phyloP scores from a whole-genome alignment of 2,329 filamentous ascomycete genomes.

The Graphilbum fragrans region DNA sequence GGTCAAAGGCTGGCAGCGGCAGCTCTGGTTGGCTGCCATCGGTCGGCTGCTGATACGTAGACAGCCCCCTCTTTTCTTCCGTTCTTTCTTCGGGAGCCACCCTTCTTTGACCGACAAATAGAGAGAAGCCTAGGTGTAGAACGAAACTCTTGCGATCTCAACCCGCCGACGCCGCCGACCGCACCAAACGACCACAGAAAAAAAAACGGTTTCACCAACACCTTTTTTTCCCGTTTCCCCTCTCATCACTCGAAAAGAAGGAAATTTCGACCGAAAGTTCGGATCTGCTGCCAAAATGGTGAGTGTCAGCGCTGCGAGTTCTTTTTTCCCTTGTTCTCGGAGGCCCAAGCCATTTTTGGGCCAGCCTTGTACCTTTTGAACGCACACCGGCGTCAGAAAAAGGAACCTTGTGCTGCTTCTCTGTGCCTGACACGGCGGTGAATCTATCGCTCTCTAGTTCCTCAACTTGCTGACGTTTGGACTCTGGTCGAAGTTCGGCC shows the following conservation, averaged over 20 bases:
- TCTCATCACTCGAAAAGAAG: too few species aligned
- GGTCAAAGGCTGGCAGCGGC: too few species aligned
- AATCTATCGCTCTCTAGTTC: slow-evolving; percentile 32
- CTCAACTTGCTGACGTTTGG: slow-evolving; percentile 58
- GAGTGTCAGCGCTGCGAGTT: not conserved
- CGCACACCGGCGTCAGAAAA: too few species aligned
- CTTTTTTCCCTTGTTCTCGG: not conserved
- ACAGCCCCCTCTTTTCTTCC: not conserved
- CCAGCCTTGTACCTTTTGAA: too few species aligned
- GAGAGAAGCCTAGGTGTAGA: not conserved
- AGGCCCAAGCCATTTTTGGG: too few species aligned
- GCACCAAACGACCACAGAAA: not conserved
- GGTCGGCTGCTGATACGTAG: not conserved
- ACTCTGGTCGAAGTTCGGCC: slow-evolving; percentile 71
- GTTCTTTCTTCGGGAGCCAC: not conserved
- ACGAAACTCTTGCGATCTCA: not conserved
- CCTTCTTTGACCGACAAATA: not conserved
- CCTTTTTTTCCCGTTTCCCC: too few species aligned
- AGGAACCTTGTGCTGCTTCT: slow-evolving; percentile 20
- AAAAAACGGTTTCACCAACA: too few species aligned
- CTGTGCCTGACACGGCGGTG: not conserved
- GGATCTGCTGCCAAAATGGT: not conserved
- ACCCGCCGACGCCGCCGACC: not conserved
- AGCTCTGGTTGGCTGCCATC: too few species aligned
- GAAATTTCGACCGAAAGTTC: too few species aligned